Evolutionary conservation across 1,284 basidiomycete species (phyloP).

Genomic region (Coniferiporia weirii): DNA sequence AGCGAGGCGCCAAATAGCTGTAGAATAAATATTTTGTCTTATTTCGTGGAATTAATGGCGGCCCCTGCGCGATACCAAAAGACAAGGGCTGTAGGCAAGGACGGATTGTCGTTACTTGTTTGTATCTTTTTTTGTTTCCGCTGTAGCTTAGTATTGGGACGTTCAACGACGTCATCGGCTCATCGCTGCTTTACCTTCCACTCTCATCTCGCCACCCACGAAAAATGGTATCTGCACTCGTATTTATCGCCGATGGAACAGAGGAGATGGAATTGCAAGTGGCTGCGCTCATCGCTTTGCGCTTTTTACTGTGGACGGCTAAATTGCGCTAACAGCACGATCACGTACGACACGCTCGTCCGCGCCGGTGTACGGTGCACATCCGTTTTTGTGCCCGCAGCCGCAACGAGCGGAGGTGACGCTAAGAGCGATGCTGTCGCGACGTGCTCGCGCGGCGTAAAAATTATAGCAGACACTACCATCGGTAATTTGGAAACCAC

Average conservation of each 20-base stretch:
- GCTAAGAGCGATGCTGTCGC: constrained; percentile 26
- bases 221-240: constrained; percentile 52
- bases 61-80: not conserved
- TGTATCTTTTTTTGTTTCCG: too few species aligned
- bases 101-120: not conserved
- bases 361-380: constrained; percentile 62
- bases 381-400: constrained; percentile 59
- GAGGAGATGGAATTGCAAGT: constrained; percentile 85
- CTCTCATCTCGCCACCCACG: too few species aligned
- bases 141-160: too few species aligned
- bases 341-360: constrained; percentile 75
- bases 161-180: too few species aligned
- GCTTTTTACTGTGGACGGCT: not conserved
- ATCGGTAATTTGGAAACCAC: constrained; percentile 36
- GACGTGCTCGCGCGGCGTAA: constrained; percentile 69
- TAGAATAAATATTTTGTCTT: not conserved
- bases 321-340: constrained; percentile 46
- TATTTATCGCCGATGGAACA: constrained; percentile 84
- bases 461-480: constrained; percentile 62
- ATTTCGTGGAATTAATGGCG: not conserved
- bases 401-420: constrained; percentile 19
- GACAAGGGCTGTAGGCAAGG: not conserved
- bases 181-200: too few species aligned
- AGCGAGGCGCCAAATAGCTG: not conserved
- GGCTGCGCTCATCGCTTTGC: not conserved